Base-by-base conservation (phyloP, 169 alveolate species). In the Perkinsus olseni region DNA sequence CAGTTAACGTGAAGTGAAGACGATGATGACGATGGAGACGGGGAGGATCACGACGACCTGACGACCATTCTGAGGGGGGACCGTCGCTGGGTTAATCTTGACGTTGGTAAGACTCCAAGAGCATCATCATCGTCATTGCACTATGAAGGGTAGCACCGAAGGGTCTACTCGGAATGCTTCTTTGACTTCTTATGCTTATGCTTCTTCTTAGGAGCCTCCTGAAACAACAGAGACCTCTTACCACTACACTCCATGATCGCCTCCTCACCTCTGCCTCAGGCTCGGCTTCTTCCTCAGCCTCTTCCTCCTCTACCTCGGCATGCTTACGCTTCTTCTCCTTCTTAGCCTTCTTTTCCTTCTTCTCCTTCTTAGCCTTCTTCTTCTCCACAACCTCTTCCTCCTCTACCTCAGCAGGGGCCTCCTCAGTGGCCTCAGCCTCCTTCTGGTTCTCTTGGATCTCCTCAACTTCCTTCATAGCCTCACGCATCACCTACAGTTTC, bases 401-500 rank as follows among this genome's bases (percentile, higher is more conserved):
- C 39, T 37, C 39, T 82, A 74, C 48, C 10, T 11, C 92, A 24
- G 92, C 48, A 38, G 48, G 34, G 28, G 39, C 51, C 48, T 82
- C 92, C 39, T 38, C 92, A 10, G 38, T 17, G 17, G 91, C 91
- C 17, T 4, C 92, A 37, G 92, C 51, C 48, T 82, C 51, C 92
- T 82, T 38, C 48, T 37, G 48, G 39, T 82, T 38, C 92, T 38
- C 48, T 82, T 82, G 92, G 39, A 93, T 39, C 92, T 82, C 95
- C 92, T 93, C 92, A 24, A 92, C 74, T n/a, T 94, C 95, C 92
- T 95, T 74, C 74, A 94, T 94, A 0, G 98, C 98, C 38, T 95
- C 97, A 74, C 96, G 97, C 98, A 98, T 98, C 92, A 97, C 98
- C 92, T 97, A 98, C 13, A 96, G 34, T 62, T 95, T 95, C 62